Base-by-base conservation (phyloP, 495 filamentous ascomycete genomes). In the Xylaria nigripes region DNA sequence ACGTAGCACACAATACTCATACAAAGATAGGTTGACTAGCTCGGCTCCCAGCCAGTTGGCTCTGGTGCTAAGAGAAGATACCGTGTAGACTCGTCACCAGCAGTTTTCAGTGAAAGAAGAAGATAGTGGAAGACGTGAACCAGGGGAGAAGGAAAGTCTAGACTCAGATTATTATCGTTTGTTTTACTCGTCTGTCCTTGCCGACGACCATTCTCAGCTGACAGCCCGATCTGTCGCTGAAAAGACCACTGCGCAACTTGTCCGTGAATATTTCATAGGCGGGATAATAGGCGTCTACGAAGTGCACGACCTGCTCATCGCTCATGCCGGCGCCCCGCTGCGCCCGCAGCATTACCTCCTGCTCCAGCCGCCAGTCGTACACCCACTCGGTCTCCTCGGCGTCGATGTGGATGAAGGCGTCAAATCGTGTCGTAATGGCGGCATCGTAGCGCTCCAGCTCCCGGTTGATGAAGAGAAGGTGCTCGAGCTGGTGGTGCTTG, bases 331-430 rank as follows among this genome's bases (percentile, higher is more conserved):
- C 74, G 2, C 67, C 67, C 62, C 77, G 87, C 42, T 75, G 65
- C 12, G 68, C 71, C 16, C 86, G 76, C 59, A 96, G 72, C 48
- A 74, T 76, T 22, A 73, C 76, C 68, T 97, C 92, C 66, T 94
- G 89, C 66, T 97, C 74, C 51, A 82, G 69, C 16, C 92, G 83
- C 92, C 92, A 96, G 55, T 81, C 82, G 64, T 96, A 97, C 36
- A 96, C 92, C 61, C 76, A 94, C 51, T 75, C 73, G 15, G 75
- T 76, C 53, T 94, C 72, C 63, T 86, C 77, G 10, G 92, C 87
- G 64, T 97, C 92, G 55, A 96, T 83, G 68, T 95, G 91, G 42
- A 96, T 81, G 64, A 96, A 81, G 12, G 87, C 86, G 67, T 93
- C 81, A 34, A 95, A 78, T 53, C 63, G 80, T 74, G 86, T 72